Percentiles rank a stretch among this genome's conserved stretches.
Conservation (phyloP, 2,329 filamentous ascomycete genomes). For the Microsporum audouinii region DNA sequence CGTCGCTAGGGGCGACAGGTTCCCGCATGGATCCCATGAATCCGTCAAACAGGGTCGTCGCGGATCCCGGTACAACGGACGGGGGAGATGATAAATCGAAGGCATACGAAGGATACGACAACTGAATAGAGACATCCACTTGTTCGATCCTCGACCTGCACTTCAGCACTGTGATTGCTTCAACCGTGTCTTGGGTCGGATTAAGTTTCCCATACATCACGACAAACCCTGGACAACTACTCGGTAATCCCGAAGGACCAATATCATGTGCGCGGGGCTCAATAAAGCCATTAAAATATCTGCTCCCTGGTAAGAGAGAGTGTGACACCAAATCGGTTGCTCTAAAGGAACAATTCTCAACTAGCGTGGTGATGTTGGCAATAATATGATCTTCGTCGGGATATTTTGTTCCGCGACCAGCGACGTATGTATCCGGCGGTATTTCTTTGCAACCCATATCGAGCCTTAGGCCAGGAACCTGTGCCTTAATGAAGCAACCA, state of each 20-base stretch:
- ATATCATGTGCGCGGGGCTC: too few species aligned
- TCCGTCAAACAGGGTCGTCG: background rate
- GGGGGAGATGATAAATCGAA: background rate
- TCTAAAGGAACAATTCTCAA: too few species aligned
- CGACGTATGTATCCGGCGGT: background rate
- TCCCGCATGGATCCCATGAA: background rate
- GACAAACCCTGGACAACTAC: too few species aligned
- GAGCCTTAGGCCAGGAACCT: background rate
- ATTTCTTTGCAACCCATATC: background rate
- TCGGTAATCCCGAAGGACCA: too few species aligned
- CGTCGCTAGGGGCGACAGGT: background rate
- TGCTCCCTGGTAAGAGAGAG: too few species aligned
- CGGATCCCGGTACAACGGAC: background rate
- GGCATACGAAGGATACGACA: background rate
- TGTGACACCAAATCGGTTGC: too few species aligned
- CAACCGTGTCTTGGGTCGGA: too few species aligned
- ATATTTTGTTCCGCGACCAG: background rate
- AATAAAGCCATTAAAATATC: too few species aligned
- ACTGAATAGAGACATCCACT: background rate
- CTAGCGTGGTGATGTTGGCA: too few species aligned
- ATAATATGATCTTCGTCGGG: background rate
- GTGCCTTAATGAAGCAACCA: background rate
- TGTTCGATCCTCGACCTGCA: slow-evolving; percentile 2
- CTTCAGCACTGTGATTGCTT: background rate
- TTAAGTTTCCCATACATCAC: too few species aligned